Evolutionary conservation across 2,329 filamentous ascomycete species (phyloP), one percentile per base, ranked within the genome.

Genomic region (Aureobasidium sp.): DNA sequence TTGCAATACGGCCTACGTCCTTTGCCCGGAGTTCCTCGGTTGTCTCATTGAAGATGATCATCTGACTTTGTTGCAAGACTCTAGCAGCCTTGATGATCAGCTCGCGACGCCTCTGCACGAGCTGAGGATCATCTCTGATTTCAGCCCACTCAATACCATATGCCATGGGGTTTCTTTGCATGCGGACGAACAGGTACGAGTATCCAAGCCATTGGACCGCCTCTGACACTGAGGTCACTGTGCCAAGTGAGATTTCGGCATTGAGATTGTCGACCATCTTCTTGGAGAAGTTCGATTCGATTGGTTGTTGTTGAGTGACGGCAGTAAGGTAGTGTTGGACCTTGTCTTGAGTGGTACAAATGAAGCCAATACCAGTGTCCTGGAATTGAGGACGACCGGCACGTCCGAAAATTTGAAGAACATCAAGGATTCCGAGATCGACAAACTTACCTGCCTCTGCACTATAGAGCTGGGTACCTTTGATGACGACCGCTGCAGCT

Each of bases 131-230:
- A 67, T 97, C 89, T 36, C 87, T 82, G 60, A 91, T 89, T 74
- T 99, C 94, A 17, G 87, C 82, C 90, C 90, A 97, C 68, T 97
- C 92, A 53, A 99, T 97, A 2, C 93, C 94, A 70, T 99, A 99
- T 1, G 88, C 87, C 70, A 93, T 84, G 4, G 92, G 93, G 67
- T 94, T 96, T 63, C 90, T 85, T 72, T 90, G 87, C 94, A 99
- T 99, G 42, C 94, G 88, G 42, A 99, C 93, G 73, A 96, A 99
- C 0, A 99, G 81, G 71, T 97, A 99, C 0, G 93, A 97, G 73
- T 99, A 99, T 15, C 95, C 93, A 36, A 99, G 87, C 94, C 94
- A 99, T 67, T 95, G 90, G 1, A 97, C 92, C 0, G 90, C 94
- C 77, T 99, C 95, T 2, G 87, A 81, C 1, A 99, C 89, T 0